phyloP scores from a whole-genome alignment of 1,284 basidiomycete genomes.

The Leccinum huronense region DNA sequence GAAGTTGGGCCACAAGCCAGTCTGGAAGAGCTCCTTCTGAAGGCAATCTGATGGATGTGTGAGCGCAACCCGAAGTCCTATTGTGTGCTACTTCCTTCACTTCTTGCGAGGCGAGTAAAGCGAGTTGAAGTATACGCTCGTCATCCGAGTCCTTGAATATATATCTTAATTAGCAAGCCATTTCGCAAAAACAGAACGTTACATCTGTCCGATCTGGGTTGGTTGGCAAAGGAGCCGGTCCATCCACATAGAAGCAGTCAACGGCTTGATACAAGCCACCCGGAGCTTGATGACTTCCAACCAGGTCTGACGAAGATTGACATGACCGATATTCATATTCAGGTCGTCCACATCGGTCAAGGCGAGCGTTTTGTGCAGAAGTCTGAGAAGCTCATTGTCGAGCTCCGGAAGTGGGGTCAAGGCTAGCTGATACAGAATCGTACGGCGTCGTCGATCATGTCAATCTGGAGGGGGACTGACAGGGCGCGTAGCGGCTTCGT shows the following conservation, averaged over 20 bases:
- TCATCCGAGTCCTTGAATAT: constrained; percentile 58
- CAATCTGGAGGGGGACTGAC: constrained; percentile 95
- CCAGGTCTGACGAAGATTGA: constrained; percentile 74
- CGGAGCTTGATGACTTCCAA: constrained; percentile 88
- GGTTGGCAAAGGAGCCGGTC: constrained; percentile 87
- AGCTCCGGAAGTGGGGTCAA: constrained; percentile 86
- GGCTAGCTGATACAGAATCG: constrained; percentile 79
- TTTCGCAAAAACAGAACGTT: constrained; percentile 19
- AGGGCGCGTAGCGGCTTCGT: constrained; percentile 96
- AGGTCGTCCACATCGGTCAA: constrained; percentile 94
- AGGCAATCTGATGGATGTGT: constrained; percentile 82
- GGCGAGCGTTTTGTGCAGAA: constrained; percentile 93
- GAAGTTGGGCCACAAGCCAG: constrained; percentile 89
- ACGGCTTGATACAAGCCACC: constrained; percentile 92
- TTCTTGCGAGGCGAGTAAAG: constrained; percentile 92
- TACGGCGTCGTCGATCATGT: constrained; percentile 91
- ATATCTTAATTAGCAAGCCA: constrained; percentile 14
- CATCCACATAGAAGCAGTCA: constrained; percentile 93
- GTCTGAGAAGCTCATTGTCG: constrained; percentile 89
- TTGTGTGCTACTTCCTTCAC: constrained; percentile 97
- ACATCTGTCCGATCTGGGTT: constrained; percentile 86
- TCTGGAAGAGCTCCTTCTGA: constrained; percentile 94
- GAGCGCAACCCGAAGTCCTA: constrained; percentile 80
- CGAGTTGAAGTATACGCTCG: constrained; percentile 97
- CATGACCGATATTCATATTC: constrained; percentile 61